Base-by-base conservation (phyloP, 106 monocot species). In the Vanilla planifolia region DNA sequence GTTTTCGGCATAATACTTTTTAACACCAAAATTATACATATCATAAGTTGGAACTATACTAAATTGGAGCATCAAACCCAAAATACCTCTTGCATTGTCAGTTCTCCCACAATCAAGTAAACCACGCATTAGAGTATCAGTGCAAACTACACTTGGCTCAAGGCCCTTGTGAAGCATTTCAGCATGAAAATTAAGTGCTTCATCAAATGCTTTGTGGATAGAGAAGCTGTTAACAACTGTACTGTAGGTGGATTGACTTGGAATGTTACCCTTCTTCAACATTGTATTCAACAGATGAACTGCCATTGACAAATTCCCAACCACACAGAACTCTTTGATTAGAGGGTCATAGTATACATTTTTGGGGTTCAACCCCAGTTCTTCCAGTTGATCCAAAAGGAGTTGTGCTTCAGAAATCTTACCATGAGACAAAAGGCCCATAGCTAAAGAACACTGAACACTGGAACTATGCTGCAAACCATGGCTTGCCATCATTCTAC, bases 91-190 rank as follows among this genome's bases (percentile, higher is more conserved):
- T 8, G 88, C 92, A 34, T 88, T 88, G 65, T 71, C 66, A 41
- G 64, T 69, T 80, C 79, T 85, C 36, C 84, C 68, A 57, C 25
- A 56, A 50, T 33, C 72, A 75, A 79, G 88, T 48, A 98, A 88
- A 27, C 66, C 72, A 34, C 17, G 51, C 51, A 88, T 66, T 24
- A 98, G 81, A 19, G 51, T 64, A 55, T 73, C 58, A 37, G 63
- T 80, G 16, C 69, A 66, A 48, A 75, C 63, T 27, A 64, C n/a
- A 20, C 51, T 67, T 41, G 79, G 82, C 32, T 53, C 39, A 22
- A 98, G 71, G 17, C 72, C 64, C 34, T 65, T 66, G 29, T 76
- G 59, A 40, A 64, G 37, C 98, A 98, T 98, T 66, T 98, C 98
- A 53, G 69, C 73, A 71, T 72, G 65, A 53, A 88, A 80, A 72